Evolutionary conservation across 805 yeast species (phyloP), one percentile per base, ranked within the genome.

Genomic region (Barnettozyma siamensis): DNA sequence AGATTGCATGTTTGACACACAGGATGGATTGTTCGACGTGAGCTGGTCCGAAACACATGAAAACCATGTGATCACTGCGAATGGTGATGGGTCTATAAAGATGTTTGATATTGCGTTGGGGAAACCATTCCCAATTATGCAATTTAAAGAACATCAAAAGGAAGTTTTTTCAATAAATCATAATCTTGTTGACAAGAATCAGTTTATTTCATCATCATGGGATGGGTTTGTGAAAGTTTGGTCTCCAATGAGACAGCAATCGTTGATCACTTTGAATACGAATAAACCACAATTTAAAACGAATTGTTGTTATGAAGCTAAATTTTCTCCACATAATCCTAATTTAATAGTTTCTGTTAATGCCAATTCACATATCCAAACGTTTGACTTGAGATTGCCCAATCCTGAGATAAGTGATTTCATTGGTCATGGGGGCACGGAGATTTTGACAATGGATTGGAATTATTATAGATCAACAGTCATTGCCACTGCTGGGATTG

Each of bases 1-100:
- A 31, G 78, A 76, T 35, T 63, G 71, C 5, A 60, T 73, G 13
- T 91, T 86, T 66, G 88, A 88, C 46, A 91, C 98, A 0, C 97
- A 91, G 61, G 99, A 91, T 63, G 95, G 96, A 6, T 66, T 89
- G 15, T 88, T 86, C 54, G 94, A 86, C 54, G 65, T 84, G 2
- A 76, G 91, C 0, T 91, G 98, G 98, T 83, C 89, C 42, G 99
- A 91, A 59, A 40, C 70, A 6, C 91, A 91, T 60, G 97, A 88
- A 46, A 88, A 87, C 61, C 98, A 89, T 53, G 73, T 85, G 1
- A 73, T 77, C 4, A 78, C 77, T 0, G 91, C 95, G 16, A 79
- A 84, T 46, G 99, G 99, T 2, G 99, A 91, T 63, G 98, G 98
- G 0, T 69, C 87, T 0, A 66, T 91, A 28, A 83, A 88, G 48